phyloP scores from a whole-genome alignment of 2,329 filamentous ascomycete genomes.

The Aspergillus eucalypticola region DNA sequence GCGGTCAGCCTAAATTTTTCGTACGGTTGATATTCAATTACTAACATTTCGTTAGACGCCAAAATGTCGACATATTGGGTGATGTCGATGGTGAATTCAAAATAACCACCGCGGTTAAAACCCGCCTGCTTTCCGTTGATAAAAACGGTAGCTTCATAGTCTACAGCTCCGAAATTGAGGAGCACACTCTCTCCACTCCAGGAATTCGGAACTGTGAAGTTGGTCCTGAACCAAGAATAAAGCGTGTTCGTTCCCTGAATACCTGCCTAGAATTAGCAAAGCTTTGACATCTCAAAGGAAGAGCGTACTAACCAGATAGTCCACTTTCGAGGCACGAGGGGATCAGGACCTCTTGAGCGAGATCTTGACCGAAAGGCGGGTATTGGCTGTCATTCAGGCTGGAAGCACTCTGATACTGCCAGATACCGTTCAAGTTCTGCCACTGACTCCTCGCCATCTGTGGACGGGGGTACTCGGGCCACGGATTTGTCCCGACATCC shows the following conservation, averaged over 20 bases:
- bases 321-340: conserved; percentile 58
- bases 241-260: conserved; percentile 42
- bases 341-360: conserved; percentile 50
- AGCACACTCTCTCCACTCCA: conserved; percentile 48
- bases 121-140: conserved; percentile 57
- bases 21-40: not conserved
- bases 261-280: conserved; percentile 21
- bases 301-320: conserved; percentile 44
- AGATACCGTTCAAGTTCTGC: conserved; percentile 53
- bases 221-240: conserved; percentile 52
- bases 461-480: conserved; percentile 53
- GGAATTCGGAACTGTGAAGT: conserved; percentile 48
- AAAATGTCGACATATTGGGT: conserved; percentile 48
- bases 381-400: conserved; percentile 39
- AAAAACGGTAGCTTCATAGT: conserved; percentile 57
- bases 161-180: conserved; percentile 54
- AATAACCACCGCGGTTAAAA: conserved; percentile 63
- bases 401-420: conserved; percentile 47
- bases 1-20: conserved; percentile 9
- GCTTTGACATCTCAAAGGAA: not conserved
- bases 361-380: conserved; percentile 48
- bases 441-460: conserved; percentile 50
- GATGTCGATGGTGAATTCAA: conserved; percentile 61
- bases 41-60: conserved; percentile 58
- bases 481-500: conserved; percentile 50